Evolutionary conservation across 2,329 filamentous ascomycete species (phyloP), one percentile per base, ranked within the genome.

Genomic region (Penicillium sp.): DNA sequence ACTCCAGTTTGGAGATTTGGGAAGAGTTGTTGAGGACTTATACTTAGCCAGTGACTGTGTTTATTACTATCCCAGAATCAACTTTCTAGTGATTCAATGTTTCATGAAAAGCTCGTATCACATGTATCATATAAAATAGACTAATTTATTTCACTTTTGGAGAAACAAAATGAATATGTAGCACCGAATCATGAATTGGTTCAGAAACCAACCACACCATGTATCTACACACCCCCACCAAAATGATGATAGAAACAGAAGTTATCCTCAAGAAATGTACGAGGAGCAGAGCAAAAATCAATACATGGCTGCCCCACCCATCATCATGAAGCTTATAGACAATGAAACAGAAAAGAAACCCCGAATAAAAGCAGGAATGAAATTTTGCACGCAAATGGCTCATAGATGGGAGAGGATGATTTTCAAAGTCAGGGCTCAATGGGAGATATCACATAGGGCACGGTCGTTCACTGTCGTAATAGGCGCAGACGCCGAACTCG

Each of bases 381-480:
- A 22, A 15, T 31, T 55, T 49, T 55, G 50, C 31, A 49, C 40
- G 31, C 41, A 49, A 26, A 51, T 54, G 46, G 57, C 42, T 58
- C 49, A 23, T 25, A 54, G 51, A 52, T 50, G 48, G 35, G 41
- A 46, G 50, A 22, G 53, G 37, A 56, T 54, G 54, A 43, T 37
- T 29, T 31, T 31, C 43, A 48, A 27, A 29, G 45, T 18, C 26
- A 45, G 35, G 22, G 27, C 15, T 31, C 44, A 23, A 23, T 29
- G 26, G n/a, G 25, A 26, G 18, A 25, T 15, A 22, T 46, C 49
- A 25, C 15, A n/a, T 37, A 37, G 33, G 33, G 35, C 43, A 44
- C 18, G 44, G 47, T 55, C 58, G 40, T 60, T 40, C 50, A 58
- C 52, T 47, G 50, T 60, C 58, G 54, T 59, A 59, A 60, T 27